phyloP scores from a whole-genome alignment of 208 protist genomes.

The Acanthamoeba divionensis region DNA sequence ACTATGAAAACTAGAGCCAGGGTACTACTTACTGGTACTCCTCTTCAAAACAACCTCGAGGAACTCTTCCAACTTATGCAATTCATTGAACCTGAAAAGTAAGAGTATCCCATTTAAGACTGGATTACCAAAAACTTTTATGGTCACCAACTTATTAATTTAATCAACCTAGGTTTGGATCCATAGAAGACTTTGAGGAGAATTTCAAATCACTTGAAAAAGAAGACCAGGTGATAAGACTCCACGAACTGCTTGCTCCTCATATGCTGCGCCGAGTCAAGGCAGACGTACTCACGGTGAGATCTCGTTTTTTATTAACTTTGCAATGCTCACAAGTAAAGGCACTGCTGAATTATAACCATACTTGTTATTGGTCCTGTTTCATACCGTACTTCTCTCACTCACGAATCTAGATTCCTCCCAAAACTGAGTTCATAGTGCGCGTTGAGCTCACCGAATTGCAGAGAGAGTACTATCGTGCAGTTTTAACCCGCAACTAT shows the following conservation, averaged over 20 bases:
- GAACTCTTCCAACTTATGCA: conserved; percentile 87
- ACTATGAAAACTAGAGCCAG: conserved; percentile 69
- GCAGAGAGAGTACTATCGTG: conserved; percentile 82
- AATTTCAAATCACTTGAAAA: conserved; percentile 41
- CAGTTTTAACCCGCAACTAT: conserved; percentile 83
- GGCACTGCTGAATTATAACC: too few relatives aligned
- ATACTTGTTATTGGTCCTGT: too few relatives aligned
- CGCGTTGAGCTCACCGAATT: conserved; percentile 67
- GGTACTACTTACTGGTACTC: conserved; percentile 85
- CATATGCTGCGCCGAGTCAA: conserved; percentile 81
- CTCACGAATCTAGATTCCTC: conserved; percentile 74
- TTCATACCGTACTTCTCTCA: too few relatives aligned
- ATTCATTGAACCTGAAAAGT: conserved; percentile 71
- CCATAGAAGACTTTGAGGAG: conserved; percentile 16
- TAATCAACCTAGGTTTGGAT: not conserved
- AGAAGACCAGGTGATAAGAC: conserved; percentile 38
- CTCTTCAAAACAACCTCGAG: conserved; percentile 78
- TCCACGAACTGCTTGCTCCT: conserved; percentile 66
- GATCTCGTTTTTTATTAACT: too few relatives aligned
- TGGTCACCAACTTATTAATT: not conserved
- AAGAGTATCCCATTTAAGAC: not conserved
- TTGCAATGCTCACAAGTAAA: too few relatives aligned
- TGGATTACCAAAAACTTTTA: not conserved
- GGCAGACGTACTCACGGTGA: conserved; percentile 84
- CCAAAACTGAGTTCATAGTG: conserved; percentile 75